A percentile compares a stretch with the other conserved stretches of the same genome.
Conservation (phyloP, 108 stramenopile species). For the Skeletonema menzelii region DNA sequence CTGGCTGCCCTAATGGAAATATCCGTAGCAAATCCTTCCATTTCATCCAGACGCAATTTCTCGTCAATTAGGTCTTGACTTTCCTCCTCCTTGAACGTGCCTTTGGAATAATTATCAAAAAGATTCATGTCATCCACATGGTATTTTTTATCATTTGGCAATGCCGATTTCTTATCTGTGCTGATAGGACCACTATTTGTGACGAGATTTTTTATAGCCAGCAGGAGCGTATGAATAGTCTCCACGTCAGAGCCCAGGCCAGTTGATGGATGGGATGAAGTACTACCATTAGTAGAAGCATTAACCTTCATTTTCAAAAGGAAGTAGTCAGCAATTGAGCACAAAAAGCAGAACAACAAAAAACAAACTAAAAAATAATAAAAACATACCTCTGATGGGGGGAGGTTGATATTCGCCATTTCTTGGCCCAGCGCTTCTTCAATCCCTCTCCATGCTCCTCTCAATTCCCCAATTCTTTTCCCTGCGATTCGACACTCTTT, state of each 20-base stretch:
- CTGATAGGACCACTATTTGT: conserved; percentile 7
- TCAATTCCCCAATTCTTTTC: conserved; percentile 30
- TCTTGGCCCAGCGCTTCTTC: conserved; percentile 37
- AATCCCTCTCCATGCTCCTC: conserved; percentile 34
- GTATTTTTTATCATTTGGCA: conserved; percentile 13
- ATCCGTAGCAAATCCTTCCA: conserved; percentile 43
- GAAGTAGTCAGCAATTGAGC: neutral
- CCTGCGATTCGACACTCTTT: conserved; percentile 56
- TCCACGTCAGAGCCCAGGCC: conserved; percentile 45
- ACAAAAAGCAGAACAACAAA: conserved; percentile 1
- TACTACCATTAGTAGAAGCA: neutral
- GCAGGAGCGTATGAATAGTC: conserved; percentile 25
- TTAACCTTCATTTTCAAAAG: neutral
- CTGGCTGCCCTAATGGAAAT: conserved; percentile 44
- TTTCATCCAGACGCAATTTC: conserved; percentile 32
- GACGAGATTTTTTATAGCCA: conserved; percentile 28
- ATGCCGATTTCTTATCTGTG: neutral
- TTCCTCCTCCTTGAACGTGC: conserved; percentile 25
- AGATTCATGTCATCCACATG: conserved; percentile 30
- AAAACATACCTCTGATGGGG: conserved; percentile 8
- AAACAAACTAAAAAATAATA: neutral
- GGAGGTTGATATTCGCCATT: conserved; percentile 4
- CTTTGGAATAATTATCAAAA: conserved; percentile 39
- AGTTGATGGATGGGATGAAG: conserved; percentile 16
- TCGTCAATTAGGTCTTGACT: conserved; percentile 21